Conservation (phyloP, 2,329 filamentous ascomycete genomes). For the Sphaerulina vaccinii region DNA sequence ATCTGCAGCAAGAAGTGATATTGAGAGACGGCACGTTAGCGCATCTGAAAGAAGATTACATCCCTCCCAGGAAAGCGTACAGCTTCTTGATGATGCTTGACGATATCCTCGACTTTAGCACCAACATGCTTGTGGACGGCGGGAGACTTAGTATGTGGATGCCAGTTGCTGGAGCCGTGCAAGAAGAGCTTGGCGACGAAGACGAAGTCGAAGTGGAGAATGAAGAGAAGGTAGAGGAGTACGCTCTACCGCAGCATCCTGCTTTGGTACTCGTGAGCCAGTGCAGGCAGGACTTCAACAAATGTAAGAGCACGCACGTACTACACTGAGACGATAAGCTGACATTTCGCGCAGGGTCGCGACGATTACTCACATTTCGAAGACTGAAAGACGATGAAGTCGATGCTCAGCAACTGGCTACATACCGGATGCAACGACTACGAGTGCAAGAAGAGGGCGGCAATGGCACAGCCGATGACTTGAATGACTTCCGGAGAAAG, state of each 20-base stretch:
- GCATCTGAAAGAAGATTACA: conserved; percentile 69
- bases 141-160: conserved; percentile 94
- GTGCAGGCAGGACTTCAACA: conserved; percentile 85
- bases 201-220: conserved; percentile 16
- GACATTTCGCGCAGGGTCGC: conserved; percentile 63
- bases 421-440: conserved; percentile 28
- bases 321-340: neutral
- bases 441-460: conserved; percentile 33
- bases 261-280: conserved; percentile 70
- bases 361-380: conserved; percentile 82
- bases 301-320: conserved; percentile 58
- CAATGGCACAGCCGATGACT: conserved; percentile 58
- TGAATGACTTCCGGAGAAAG: conserved; percentile 66
- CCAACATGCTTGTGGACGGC: conserved; percentile 70
- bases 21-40: conserved; percentile 68
- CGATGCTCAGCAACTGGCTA: conserved; percentile 34
- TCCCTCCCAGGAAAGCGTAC: conserved; percentile 88
- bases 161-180: conserved; percentile 69
- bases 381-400: conserved; percentile 62
- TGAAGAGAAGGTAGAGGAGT: conserved; percentile 56
- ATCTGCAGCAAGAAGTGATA: conserved; percentile 51
- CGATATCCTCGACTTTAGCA: conserved; percentile 82
- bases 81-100: conserved; percentile 87
- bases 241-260: conserved; percentile 74
- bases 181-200: conserved; percentile 56